phyloP scores from a whole-genome alignment of 148 eudicot genomes.

The Heliamphora exappendiculata region DNA sequence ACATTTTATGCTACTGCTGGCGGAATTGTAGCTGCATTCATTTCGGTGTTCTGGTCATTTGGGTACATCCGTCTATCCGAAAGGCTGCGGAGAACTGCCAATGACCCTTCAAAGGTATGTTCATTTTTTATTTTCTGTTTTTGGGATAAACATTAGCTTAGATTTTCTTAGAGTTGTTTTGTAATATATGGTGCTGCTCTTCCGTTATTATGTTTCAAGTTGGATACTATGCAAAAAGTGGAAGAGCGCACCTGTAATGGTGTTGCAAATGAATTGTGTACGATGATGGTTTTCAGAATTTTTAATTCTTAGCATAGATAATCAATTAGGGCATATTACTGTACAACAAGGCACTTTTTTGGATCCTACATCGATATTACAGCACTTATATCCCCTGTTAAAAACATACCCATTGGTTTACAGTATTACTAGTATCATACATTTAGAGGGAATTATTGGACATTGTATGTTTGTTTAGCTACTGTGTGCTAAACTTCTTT shows the following conservation, averaged over 20 bases:
- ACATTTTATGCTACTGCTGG: slow-evolving; percentile 84
- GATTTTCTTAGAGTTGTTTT: neutral
- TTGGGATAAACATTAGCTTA: neutral
- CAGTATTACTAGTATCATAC: no score
- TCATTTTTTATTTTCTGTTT: neutral
- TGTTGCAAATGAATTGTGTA: neutral
- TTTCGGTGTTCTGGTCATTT: slow-evolving; percentile 89
- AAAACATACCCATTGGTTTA: no score
- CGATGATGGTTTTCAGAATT: neutral
- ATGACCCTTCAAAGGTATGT: slow-evolving; percentile 85
- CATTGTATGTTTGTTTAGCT: no score
- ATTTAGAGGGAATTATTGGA: no score
- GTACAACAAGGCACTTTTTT: neutral
- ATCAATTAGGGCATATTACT: neutral
- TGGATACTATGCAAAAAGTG: neutral
- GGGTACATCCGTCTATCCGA: slow-evolving; percentile 88
- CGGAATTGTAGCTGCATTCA: slow-evolving; percentile 77
- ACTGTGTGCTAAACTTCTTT: no score
- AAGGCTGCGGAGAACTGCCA: slow-evolving; percentile 68
- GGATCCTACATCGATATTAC: neutral
- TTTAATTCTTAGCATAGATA: neutral
- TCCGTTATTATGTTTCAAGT: neutral
- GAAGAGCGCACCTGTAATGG: neutral
- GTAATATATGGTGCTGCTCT: neutral
- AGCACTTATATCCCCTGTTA: neutral